Evolutionary conservation across 208 protist genomes (phyloP).

Genomic region (Trypanosoma cruzi): DNA sequence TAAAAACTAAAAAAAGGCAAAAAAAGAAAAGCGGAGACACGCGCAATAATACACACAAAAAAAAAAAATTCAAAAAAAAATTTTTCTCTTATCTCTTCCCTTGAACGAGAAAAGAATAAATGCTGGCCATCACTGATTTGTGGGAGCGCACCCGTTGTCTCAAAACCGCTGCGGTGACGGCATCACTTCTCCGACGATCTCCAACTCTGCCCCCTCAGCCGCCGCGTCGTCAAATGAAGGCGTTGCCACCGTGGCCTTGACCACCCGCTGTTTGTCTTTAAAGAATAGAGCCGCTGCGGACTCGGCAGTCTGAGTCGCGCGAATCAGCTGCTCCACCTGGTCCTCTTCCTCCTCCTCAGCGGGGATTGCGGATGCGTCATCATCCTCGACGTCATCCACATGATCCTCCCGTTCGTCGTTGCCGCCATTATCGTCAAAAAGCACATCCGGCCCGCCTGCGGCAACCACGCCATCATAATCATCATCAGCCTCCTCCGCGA

Average conservation of each 20-base stretch:
- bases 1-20: not conserved
- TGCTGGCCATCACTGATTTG: not conserved
- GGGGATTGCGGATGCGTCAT: conserved; percentile 6
- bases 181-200: conserved; percentile 39
- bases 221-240: conserved; percentile 30
- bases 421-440: not conserved
- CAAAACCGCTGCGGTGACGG: conserved; percentile 25
- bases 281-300: conserved; percentile 26
- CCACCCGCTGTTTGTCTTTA: conserved; percentile 1
- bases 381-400: conserved; percentile 29
- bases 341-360: conserved; percentile 21
- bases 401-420: not conserved
- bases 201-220: conserved; percentile 38
- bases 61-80: not conserved
- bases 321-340: conserved; percentile 11
- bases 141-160: not conserved
- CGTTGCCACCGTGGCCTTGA: not conserved
- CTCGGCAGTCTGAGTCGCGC: conserved; percentile 5
- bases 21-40: too few species aligned
- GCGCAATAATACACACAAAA: not conserved
- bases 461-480: not conserved
- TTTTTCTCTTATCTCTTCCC: not conserved
- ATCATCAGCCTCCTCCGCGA: not conserved
- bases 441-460: not conserved
- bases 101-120: not conserved